phyloP scores from a whole-genome alignment of 164 flowering plant species.

The Piper betle region DNA sequence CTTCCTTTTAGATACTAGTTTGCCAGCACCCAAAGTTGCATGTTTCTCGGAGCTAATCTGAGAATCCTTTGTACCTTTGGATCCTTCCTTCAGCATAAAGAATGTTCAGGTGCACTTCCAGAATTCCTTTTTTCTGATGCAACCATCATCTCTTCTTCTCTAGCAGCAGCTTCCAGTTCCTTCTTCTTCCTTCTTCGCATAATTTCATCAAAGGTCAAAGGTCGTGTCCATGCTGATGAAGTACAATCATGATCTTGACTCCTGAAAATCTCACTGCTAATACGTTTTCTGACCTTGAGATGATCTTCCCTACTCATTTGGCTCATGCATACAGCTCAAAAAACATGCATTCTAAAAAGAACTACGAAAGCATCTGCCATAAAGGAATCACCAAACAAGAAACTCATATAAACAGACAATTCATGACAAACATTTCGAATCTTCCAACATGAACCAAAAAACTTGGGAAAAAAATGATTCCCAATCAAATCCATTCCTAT shows the following conservation, averaged over 20 bases:
- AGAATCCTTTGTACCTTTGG: slow-evolving; percentile 12
- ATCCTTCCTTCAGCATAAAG: slow-evolving; percentile 18
- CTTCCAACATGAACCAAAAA: no score
- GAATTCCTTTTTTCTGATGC: slow-evolving; percentile 5
- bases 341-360: neutral
- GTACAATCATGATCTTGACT: slow-evolving; percentile 42
- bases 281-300: slow-evolving; percentile 21
- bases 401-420: no score
- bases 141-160: slow-evolving; percentile 13
- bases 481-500: no score
- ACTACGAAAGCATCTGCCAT: neutral
- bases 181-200: slow-evolving; percentile 58
- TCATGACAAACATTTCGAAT: no score
- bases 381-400: no score
- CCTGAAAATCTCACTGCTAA: slow-evolving; percentile 9
- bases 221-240: slow-evolving; percentile 91
- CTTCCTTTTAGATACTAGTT: slow-evolving; percentile 24
- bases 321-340: slow-evolving; percentile 2
- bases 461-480: no score
- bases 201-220: slow-evolving; percentile 71
- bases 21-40: slow-evolving; percentile 15
- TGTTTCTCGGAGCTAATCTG: slow-evolving; percentile 7
- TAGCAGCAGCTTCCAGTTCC: slow-evolving; percentile 21
- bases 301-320: slow-evolving; percentile 37
- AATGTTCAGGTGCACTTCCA: slow-evolving; percentile 16